Evolutionary conservation across 495 filamentous ascomycete species (phyloP), one percentile per base, ranked within the genome.

Genomic region (Penicillium arizonense): DNA sequence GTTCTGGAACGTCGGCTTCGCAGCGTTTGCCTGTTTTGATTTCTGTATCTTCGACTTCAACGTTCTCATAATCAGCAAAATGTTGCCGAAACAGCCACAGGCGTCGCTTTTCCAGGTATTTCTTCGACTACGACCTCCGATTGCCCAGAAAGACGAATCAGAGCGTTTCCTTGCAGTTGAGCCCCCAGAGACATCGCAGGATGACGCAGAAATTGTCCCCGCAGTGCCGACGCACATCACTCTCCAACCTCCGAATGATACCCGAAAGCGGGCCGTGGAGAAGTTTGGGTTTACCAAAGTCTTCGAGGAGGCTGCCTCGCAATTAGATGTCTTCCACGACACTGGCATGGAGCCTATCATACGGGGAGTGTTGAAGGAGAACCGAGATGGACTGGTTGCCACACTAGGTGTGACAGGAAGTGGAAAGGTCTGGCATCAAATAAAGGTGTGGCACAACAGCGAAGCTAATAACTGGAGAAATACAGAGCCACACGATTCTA

Each of bases 321-420:
- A 98, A 59, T 74, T 95, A 23, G 89, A 96, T 61, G 71, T 98
- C 20, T 97, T 97, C 61, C 82, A 91, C 52, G 88, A 87, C 55
- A 91, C 86, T 0, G 87, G 87, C 11, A 79, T 96, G 30, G 77
- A 89, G 36, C 79, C 81, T 1, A 63, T 97, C 11, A 77, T 97
- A 2, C 85, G 91, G 52, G 88, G 89, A 1, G 90, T 95, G 5
- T 61, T 97, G 32, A 78, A 82, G 18, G 85, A 90, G 50, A 89
- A 89, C 18, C 82, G 90, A 52, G 94, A 98, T 80, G 92, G 91
- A 14, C 65, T 97, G 59, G 67, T 98, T 38, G 94, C 94, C 24
- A 97, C 94, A 34, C 70, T 98, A 45, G 94, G 94, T 5, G 94
- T 97, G 28, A 97, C 94, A 6, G 95, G 94, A 14, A 95, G 89